A percentile compares a stretch with the other conserved stretches of the same genome.
Conservation (phyloP, 1,284 basidiomycete species). For the Ganoderma leucocontextum region DNA sequence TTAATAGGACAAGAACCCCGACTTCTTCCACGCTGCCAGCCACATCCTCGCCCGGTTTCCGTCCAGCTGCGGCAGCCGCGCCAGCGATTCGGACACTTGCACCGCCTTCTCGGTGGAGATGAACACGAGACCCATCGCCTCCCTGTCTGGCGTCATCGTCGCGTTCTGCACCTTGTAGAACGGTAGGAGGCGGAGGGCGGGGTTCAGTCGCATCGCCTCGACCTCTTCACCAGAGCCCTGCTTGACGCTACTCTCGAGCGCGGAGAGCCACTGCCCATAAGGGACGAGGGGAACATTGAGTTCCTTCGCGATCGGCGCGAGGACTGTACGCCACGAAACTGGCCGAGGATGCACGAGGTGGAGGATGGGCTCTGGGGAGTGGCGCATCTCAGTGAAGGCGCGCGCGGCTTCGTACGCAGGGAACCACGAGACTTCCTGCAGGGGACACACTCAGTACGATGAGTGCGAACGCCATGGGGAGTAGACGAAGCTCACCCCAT, state of each 20-base stretch:
- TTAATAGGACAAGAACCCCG: slow-evolving; percentile 17
- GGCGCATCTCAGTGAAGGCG: slow-evolving; percentile 36
- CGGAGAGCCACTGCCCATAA: slow-evolving; percentile 34
- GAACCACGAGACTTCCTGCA: slow-evolving; percentile 38
- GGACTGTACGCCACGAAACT: slow-evolving; percentile 31
- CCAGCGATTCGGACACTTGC: slow-evolving; percentile 23
- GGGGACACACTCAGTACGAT: neutral
- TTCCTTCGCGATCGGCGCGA: slow-evolving; percentile 31
- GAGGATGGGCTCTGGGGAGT: slow-evolving; percentile 31
- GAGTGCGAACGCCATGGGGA: neutral
- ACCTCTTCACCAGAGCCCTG: slow-evolving; percentile 40
- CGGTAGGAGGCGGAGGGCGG: slow-evolving; percentile 42
- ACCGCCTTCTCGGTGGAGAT: slow-evolving; percentile 27
- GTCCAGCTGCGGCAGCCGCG: slow-evolving; percentile 20
- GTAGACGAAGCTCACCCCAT: slow-evolving; percentile 20
- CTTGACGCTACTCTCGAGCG: slow-evolving; percentile 26
- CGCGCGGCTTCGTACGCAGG: slow-evolving; percentile 37
- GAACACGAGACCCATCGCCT: slow-evolving; percentile 28
- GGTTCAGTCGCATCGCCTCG: slow-evolving; percentile 38
- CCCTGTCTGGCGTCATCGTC: slow-evolving; percentile 20
- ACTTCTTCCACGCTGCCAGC: slow-evolving; percentile 28
- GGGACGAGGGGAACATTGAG: slow-evolving; percentile 36
- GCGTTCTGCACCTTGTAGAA: slow-evolving; percentile 36
- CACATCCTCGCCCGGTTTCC: slow-evolving; percentile 22
- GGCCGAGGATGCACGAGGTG: slow-evolving; percentile 43